Conservation (phyloP, 768 basidiomycete genomes). For the Leccinum subtestaceum region DNA sequence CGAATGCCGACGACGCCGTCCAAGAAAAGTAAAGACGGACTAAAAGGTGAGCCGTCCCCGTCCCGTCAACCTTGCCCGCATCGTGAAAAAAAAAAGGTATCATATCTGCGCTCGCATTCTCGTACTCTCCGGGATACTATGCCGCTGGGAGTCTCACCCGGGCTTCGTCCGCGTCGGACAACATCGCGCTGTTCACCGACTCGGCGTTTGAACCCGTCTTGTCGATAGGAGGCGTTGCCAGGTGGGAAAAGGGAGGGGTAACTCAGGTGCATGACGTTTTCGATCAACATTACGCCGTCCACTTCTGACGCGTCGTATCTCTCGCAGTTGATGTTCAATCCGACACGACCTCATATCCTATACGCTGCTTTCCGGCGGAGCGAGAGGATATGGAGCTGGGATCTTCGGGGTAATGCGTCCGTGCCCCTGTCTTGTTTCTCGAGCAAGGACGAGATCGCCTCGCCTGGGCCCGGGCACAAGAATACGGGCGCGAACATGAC, state of each 20-base stretch:
- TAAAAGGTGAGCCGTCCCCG: constrained; percentile 63
- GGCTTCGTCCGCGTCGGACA: constrained; percentile 41
- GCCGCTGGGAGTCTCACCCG: constrained; percentile 77
- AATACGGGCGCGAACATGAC: constrained; percentile 39
- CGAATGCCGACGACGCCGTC: constrained; percentile 69
- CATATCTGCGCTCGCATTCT: constrained; percentile 80
- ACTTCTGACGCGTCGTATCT: background rate
- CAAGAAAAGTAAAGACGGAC: constrained; percentile 76
- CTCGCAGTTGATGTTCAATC: constrained; percentile 73
- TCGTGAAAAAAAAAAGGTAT: constrained; percentile 53
- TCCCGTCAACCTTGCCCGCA: background rate
- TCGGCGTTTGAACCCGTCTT: constrained; percentile 52
- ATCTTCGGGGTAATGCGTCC: constrained; percentile 60
- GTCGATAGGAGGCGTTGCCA: constrained; percentile 58
- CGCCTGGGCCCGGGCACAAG: background rate
- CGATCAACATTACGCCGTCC: background rate
- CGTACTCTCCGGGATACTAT: constrained; percentile 60
- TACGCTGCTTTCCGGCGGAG: constrained; percentile 75
- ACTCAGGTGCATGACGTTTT: constrained; percentile 44
- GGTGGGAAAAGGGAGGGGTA: constrained; percentile 35
- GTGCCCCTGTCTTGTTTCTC: constrained; percentile 39
- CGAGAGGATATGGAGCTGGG: constrained; percentile 68
- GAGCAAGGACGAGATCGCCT: background rate
- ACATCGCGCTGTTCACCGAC: constrained; percentile 69
- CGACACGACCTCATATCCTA: constrained; percentile 62